Evolutionary conservation across 192 early-diverging fungal species (phyloP).

Genomic region (Polychytrium aggregatum): DNA sequence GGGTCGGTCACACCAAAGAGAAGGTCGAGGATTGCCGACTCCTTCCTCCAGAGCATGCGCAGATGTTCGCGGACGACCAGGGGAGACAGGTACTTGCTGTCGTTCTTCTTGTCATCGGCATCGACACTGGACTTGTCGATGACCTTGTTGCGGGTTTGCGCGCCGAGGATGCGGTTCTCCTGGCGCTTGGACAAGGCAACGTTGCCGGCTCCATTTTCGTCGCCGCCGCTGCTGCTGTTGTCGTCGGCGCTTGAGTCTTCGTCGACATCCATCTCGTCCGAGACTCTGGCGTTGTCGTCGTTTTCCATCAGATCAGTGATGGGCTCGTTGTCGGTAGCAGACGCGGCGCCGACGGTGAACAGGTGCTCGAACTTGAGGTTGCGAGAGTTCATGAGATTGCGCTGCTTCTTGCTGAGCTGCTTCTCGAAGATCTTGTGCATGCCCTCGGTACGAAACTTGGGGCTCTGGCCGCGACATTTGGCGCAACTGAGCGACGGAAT

Average conservation of each 20-base stretch:
- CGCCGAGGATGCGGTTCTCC: too few species aligned
- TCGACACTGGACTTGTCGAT: slow-evolving; percentile 7
- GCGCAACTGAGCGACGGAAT: slow-evolving; percentile 27
- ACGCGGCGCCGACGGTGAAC: slow-evolving; percentile 3
- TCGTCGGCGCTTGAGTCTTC: slow-evolving; percentile 17
- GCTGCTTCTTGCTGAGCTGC: slow-evolving; percentile 54
- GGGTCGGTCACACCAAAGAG: slow-evolving; percentile 57
- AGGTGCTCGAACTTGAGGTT: slow-evolving; percentile 32
- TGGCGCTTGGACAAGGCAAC: background rate
- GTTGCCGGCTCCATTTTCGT: too few species aligned
- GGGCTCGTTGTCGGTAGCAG: too few species aligned
- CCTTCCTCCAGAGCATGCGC: slow-evolving; percentile 64
- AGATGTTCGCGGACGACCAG: slow-evolving; percentile 71
- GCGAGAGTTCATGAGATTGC: slow-evolving; percentile 43
- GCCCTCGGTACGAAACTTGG: slow-evolving; percentile 71
- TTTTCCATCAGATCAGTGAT: too few species aligned
- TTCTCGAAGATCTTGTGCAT: slow-evolving; percentile 76
- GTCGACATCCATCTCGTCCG: slow-evolving; percentile 2
- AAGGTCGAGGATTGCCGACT: slow-evolving; percentile 60
- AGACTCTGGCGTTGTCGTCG: slow-evolving; percentile 6
- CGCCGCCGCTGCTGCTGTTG: background rate
- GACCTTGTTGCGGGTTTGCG: background rate
- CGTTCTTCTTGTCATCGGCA: background rate
- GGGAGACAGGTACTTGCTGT: slow-evolving; percentile 47
- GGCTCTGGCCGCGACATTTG: slow-evolving; percentile 38